Base-by-base conservation (phyloP, 2,329 filamentous ascomycete species). In the Botryotinia convoluta region DNA sequence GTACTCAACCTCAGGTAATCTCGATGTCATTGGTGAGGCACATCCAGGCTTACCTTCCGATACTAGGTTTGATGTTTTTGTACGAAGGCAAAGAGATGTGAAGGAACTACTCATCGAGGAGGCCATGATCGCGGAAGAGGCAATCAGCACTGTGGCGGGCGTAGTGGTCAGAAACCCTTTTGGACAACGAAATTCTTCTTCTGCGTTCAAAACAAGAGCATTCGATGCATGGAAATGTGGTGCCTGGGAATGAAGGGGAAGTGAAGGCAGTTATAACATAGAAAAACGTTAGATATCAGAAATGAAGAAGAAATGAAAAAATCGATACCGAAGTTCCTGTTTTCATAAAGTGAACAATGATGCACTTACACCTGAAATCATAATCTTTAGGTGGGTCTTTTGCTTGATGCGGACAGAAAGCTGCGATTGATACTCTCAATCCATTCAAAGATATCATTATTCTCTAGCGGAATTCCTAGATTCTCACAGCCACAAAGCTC, bases 11-110 rank as follows among this genome's bases (percentile, higher is more conserved):
- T 4, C 37, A 0, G 59, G 59, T 0, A 73, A 71, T 7, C 39
- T 39, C 2, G 67, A 73, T 35, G 20, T 59, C 6, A 22, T 57
- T 4, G 72, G 67, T 9, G 59, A 63, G 7, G 35, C 67, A 7
- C 72, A 71, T 14, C 60, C 65, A 7, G 67, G 72, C 12, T 20
- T 64, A 10, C 44, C 67, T 1, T 64, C 72, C 0, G 72, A 71
- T n/a, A 73, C 65, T 8, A 37, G 72, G 6, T 64, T 59, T n/a
- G 67, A 39, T 1, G 65, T 64, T 20, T 18, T 57, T 2, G 37
- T 72, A 6, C 22, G 42, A 20, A 37, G 14, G 39, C 14, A 3
- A 42, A 42, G 12, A 14, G 39, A 10, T 10, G 39, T 42, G 39
- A 42, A 14, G 39, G 39, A 16, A 42, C 39, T 42, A 42, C 12